Percentiles rank a stretch among this genome's conserved stretches.
phyloP scores from a whole-genome alignment of 2,329 filamentous ascomycete genomes.

The Aspergillus carbonarius region DNA sequence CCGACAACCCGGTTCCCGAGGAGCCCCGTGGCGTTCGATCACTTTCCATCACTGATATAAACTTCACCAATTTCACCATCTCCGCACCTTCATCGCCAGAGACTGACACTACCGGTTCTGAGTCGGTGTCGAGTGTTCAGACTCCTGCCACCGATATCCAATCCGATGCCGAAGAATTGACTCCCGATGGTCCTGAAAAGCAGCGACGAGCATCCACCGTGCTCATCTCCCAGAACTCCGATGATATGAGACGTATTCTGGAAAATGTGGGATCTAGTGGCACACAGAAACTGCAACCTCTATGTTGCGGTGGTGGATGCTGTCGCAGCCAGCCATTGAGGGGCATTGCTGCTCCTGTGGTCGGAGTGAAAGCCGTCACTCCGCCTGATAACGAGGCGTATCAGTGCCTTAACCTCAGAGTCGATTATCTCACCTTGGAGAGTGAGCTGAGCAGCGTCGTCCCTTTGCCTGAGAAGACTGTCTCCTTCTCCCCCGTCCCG shows the following conservation, averaged over 20 bases:
- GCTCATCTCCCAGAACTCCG: slow-evolving; percentile 57
- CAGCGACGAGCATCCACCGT: slow-evolving; percentile 48
- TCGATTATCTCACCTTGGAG: slow-evolving; percentile 69
- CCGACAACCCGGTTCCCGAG: slow-evolving; percentile 49
- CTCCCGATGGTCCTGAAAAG: slow-evolving; percentile 22
- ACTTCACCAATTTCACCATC: slow-evolving; percentile 28
- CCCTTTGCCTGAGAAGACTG: slow-evolving; percentile 71
- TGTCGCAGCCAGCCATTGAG: slow-evolving; percentile 59
- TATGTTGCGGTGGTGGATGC: slow-evolving; percentile 65
- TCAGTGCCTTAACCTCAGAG: slow-evolving; percentile 71
- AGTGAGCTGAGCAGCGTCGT: slow-evolving; percentile 69
- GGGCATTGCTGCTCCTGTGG: slow-evolving; percentile 40
- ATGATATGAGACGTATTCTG: slow-evolving; percentile 59
- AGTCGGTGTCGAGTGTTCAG: slow-evolving; percentile 28
- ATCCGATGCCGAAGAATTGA: slow-evolving; percentile 34
- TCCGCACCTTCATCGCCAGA: slow-evolving; percentile 27
- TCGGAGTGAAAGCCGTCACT: slow-evolving; percentile 50
- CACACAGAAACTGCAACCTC: slow-evolving; percentile 61
- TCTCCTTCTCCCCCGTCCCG: slow-evolving; percentile 58
- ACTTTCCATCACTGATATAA: slow-evolving; percentile 35
- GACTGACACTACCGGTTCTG: slow-evolving; percentile 39
- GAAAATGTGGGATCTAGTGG: slow-evolving; percentile 53
- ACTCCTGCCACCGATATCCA: slow-evolving; percentile 45
- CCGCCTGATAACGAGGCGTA: slow-evolving; percentile 82
- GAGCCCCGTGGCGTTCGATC: slow-evolving; percentile 43